Base-by-base conservation (phyloP, 2,329 filamentous ascomycete genomes). In the Domatiomyces globalis region DNA sequence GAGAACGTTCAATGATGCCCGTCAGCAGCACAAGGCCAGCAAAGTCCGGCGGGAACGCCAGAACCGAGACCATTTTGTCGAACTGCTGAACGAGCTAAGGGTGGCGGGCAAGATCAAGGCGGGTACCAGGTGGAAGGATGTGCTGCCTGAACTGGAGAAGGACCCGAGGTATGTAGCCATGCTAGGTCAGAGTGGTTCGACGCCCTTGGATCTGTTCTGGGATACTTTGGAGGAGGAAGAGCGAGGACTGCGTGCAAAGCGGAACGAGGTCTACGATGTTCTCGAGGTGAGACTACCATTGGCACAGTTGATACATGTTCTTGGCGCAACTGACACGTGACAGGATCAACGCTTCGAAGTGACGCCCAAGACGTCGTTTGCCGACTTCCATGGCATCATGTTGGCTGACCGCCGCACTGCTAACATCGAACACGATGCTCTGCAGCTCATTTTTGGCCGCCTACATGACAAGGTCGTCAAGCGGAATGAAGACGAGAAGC, bases 221-320 rank as follows among this genome's bases (percentile, higher is more conserved):
- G 92, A 98, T 65, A 74, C 89, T 46, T 77, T 96, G 22, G 92
- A 96, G 66, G 88, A 95, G 66, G 88, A 96, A 66, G 90, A 98
- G 63, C 81, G 85, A 52, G 81, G 83, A n/a, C 73, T 95, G 46
- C 83, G 89, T 55, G 82, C 80, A 48, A 83, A 84, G 47, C 78
- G 87, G 55, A 94, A 92, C 64, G 81, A 88, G 63, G 85, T 94
- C 42, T 73, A 92, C 58, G 88, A 95, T 69, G 87, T 92, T 59
- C 76, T 95, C 60, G 86, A 94, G 74, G 87, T 92, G 68, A 73
- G 82, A 71, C 42, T 17, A 29, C n/a, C 36, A 36, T 8, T n/a
- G 43, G 19, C 36, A 49, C 36, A 9, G 17, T 48, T 45, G 5
- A 7, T 51, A 20, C 19, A 33, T 19, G 48, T 36, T 63, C 58